Evolutionary conservation across 192 early-diverging fungal species (phyloP), one percentile per base, ranked within the genome.

Genomic region (Gorgonomyces haynaldii): DNA sequence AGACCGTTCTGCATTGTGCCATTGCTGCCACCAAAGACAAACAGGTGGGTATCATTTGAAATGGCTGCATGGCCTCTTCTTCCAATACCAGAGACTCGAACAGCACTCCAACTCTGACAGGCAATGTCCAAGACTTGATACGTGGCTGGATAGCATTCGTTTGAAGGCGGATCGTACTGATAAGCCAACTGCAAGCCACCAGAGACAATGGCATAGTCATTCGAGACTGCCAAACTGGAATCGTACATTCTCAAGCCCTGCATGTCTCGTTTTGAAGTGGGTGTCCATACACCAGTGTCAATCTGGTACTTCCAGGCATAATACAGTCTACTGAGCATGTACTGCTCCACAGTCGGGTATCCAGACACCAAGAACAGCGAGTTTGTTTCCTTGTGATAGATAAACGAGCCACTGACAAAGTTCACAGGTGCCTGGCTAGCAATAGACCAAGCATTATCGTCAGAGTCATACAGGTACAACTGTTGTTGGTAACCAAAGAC

Each of bases 21-120:
- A 43, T 43, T 27, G 17, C 15, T 28, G 6, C 42, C 42, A 8
- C 42, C 42, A 28, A 43, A 43, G 12, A 43, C 29, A 43, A 15
- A 43, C 0, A 43, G 23, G 17, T 4, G 15, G 2, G 13, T 8
- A 43, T 43, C 29, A 28, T 27, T 26, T 10, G 7, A 8, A 15
- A 43, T 43, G 3, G 5, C 15, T 28, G 25, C 42, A 22, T 43
- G 42, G 6, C 42, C 42, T 16, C 17, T 25, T 13, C 42, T 26
- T 5, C 15, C 19, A 19, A 43, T 1, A 4, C 7, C 16, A 4
- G 42, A 28, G n/a, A n/a, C n/a, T 22, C 29, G 19, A 15, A 43
- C 4, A n/a, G 17, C 15, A 28, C 6, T 25, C 42, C 42, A 43
- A 15, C 2, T 2, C 25, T 43, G 25, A 15, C 42, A 43, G 17